Evolutionary conservation across 148 eudicot species (phyloP), one percentile per base, ranked within the genome.

Genomic region (Nyssa sinensis): DNA sequence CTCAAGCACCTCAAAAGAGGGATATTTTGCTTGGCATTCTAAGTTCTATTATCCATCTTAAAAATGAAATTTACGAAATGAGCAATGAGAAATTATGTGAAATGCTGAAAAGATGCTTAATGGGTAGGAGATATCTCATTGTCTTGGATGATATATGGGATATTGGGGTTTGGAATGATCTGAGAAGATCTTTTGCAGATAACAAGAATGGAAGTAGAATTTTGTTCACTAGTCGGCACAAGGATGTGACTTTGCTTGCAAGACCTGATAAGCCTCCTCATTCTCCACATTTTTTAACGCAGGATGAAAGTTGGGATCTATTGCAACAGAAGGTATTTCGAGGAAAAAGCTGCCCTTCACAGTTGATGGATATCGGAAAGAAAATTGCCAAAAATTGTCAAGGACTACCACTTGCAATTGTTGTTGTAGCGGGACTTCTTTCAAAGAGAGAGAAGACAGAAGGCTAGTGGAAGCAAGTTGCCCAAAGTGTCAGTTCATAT

Each of bases 111-210:
- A 67, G 23, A 75, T 16, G 47, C 81, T 75, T n/a, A n/a, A n/a
- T n/a, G n/a, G n/a, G n/a, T n/a, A n/a, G n/a, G n/a, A n/a, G n/a
- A n/a, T n/a, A n/a, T 69, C 69, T 84, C 49, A 79, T 84, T 64
- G 87, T 80, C 11, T 37, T 86, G 71, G 89, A 86, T 44, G 89
- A 84, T 35, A 74, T 86, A 7, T 81, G 89, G 89, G 65, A 59
- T 0, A 39, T 57, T 25, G 67, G 64, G 10, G 79, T 78, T 7
- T 86, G 89, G 89, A 74, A 61, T 63, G 84, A 86, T 39, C 51
- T 84, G 14, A 68, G 55, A 59, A 23, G 24, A 13, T 81, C 78
- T 37, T 37, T 37, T 9, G 5, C 44, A 3, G 9, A 37, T 37
- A 9, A 37, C 44, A 37, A 37, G 5, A 37, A 37, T 9, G 44